Conservation (phyloP, 2,329 filamentous ascomycete genomes). For the Ophiostoma himal-ulmi region DNA sequence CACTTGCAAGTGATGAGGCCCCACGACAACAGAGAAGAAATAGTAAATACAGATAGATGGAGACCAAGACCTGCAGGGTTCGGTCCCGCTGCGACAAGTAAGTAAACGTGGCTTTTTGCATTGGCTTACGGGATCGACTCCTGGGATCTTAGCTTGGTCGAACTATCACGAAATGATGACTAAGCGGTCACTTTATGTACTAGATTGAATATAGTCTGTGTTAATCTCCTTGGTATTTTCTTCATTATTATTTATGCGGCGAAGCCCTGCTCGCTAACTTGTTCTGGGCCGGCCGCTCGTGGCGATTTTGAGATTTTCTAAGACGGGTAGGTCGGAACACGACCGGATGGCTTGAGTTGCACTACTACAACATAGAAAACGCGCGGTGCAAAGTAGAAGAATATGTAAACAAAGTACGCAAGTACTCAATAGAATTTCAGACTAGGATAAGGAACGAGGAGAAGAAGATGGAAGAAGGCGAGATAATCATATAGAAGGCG, state of each 20-base stretch:
- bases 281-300: neutral
- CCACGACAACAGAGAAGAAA: neutral
- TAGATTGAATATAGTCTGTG: neutral
- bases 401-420: neutral
- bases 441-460: neutral
- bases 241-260: neutral
- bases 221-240: neutral
- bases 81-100: slow-evolving; percentile 1
- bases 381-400: neutral
- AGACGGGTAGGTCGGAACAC: slow-evolving; percentile 4
- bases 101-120: neutral
- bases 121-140: neutral
- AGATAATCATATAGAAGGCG: neutral
- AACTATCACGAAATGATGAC: neutral
- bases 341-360: neutral
- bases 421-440: neutral
- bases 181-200: neutral
- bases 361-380: neutral
- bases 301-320: neutral
- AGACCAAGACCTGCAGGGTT: neutral
- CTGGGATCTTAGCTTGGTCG: neutral
- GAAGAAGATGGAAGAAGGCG: neutral
- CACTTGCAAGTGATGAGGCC: neutral
- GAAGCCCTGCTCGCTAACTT: neutral
- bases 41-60: neutral